Percentiles rank a stretch among this genome's conserved stretches.
Conservation (phyloP, 176 grass and related monocot genomes). For the Carex cristatella region DNA sequence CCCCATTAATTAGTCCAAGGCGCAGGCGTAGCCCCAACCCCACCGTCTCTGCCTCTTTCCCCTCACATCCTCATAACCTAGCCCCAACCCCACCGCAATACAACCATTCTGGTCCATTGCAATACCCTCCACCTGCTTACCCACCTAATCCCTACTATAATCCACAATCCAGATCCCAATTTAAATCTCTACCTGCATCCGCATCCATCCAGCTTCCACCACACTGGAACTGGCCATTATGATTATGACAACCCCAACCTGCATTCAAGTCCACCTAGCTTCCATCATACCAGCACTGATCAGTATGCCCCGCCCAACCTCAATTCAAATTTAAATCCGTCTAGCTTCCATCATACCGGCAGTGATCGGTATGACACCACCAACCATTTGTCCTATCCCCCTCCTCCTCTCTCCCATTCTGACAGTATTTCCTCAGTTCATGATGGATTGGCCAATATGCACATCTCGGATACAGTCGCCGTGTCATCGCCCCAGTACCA, state of each 20-base stretch:
- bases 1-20: no score
- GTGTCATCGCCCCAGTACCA: background rate
- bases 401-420: background rate
- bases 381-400: background rate
- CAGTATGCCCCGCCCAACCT: no score
- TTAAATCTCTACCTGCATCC: background rate
- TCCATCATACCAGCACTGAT: no score
- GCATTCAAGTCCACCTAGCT: no score
- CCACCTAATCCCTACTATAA: background rate
- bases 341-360: background rate
- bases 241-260: background rate
- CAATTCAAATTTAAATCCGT: background rate
- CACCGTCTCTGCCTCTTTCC: no score
- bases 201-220: background rate
- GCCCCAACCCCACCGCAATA: no score
- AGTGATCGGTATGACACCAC: background rate
- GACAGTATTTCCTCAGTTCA: slow-evolving; percentile 1
- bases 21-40: no score
- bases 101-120: background rate
- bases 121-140: slow-evolving; percentile 19
- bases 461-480: slow-evolving; percentile 4
- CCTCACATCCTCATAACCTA: no score
- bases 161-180: background rate
- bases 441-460: slow-evolving; percentile 20
- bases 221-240: background rate